Conservation (phyloP, 805 yeast species). For the Saccharomycopsis sp. region DNA sequence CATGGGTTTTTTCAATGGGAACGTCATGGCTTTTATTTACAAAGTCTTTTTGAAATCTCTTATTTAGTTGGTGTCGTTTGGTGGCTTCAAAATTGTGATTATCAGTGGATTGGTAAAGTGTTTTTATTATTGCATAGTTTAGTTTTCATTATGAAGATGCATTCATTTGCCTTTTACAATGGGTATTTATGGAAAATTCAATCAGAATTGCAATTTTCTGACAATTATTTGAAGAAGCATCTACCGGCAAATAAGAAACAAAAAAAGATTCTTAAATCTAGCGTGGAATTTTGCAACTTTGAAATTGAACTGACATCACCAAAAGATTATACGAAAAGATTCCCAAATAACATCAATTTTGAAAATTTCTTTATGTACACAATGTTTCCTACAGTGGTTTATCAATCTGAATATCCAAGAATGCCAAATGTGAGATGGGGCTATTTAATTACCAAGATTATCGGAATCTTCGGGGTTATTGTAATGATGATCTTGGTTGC, state of each 20-base stretch:
- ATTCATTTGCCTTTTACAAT: constrained; percentile 85
- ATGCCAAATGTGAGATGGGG: constrained; percentile 60
- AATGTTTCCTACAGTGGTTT: constrained; percentile 85
- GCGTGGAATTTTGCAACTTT: constrained; percentile 61
- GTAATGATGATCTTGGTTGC: constrained; percentile 75
- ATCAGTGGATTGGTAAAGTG: constrained; percentile 88
- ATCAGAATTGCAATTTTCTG: constrained; percentile 47
- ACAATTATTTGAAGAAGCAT: constrained; percentile 35
- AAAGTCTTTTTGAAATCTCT: constrained; percentile 47
- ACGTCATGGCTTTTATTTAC: constrained; percentile 54
- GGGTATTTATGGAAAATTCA: constrained; percentile 75
- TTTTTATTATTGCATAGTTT: constrained; percentile 77
- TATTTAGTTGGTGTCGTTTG: constrained; percentile 48
- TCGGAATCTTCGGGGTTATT: constrained; percentile 84
- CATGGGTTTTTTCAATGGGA: constrained; percentile 50
- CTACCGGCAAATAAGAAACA: constrained; percentile 28
- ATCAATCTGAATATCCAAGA: constrained; percentile 77
- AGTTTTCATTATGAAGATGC: constrained; percentile 91
- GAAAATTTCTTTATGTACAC: constrained; percentile 67
- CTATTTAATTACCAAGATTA: constrained; percentile 59
- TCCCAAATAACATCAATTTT: constrained; percentile 68
- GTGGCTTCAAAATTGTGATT: constrained; percentile 47
- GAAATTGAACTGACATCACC: constrained; percentile 59
- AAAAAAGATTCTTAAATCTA: constrained; percentile 34
- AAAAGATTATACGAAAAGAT: constrained; percentile 29